Conservation (phyloP, 768 basidiomycete genomes). For the Russula ochroleuca region DNA sequence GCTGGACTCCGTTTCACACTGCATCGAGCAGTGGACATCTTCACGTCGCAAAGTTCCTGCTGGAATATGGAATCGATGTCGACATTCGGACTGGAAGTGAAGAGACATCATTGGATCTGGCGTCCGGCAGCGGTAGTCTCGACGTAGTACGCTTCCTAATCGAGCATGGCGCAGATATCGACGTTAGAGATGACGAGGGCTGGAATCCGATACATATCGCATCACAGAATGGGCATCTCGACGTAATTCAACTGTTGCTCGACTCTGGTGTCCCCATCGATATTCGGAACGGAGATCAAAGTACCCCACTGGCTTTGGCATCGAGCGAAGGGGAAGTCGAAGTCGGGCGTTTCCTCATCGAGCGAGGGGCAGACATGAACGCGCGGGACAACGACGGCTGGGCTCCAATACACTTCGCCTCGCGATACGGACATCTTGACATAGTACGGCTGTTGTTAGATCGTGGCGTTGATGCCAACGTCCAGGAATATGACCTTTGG, state of each 20-base stretch:
- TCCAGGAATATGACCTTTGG: background rate
- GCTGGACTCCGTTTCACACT: background rate
- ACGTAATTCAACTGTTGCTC: background rate
- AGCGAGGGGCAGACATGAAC: background rate
- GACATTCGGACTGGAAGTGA: background rate
- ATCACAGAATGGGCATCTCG: background rate
- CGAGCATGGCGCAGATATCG: background rate
- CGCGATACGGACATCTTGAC: background rate
- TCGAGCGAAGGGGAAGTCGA: background rate
- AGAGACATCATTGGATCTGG: background rate
- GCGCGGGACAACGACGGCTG: background rate
- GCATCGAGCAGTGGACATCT: background rate
- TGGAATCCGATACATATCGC: background rate
- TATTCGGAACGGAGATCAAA: background rate
- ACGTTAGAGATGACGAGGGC: background rate
- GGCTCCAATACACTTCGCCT: background rate
- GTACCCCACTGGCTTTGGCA: background rate
- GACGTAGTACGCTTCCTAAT: background rate
- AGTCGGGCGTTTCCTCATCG: background rate
- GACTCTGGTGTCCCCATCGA: background rate
- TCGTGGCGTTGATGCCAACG: background rate
- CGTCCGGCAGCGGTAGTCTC: background rate
- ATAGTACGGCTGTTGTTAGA: background rate
- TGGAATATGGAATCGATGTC: background rate
- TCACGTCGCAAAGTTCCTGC: background rate